Evolutionary conservation across 768 basidiomycete genomes (phyloP), one percentile per base, ranked within the genome.

Genomic region (Agrocybe pediades): DNA sequence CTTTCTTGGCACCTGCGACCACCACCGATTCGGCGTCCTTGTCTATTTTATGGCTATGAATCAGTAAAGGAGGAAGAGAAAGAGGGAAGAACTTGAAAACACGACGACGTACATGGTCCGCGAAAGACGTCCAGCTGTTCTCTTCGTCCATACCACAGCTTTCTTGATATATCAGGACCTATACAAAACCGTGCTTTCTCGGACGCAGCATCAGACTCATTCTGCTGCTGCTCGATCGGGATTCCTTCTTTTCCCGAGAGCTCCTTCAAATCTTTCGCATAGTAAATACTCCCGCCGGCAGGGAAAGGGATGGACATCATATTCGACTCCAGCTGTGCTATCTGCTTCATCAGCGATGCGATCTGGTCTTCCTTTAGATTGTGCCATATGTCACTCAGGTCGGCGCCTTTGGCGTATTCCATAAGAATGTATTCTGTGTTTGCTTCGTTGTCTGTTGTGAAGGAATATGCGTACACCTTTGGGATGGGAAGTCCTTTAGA

Each of bases 271-370:
- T 83, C 80, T 16, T 74, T 6, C 6, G 70, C 41, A 48, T 69
- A 81, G 68, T 81, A 81, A 0, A 82, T 69, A 69, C 78, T 78
- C 69, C 80, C 77, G 44, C 78, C 75, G 67, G 75, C 78, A n/a
- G 77, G 79, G 60, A 81, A 81, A 55, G 70, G 0, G 27, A 73
- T 66, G n/a, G 73, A 74, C 79, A 79, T 80, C 71, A 81, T 78
- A 8, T 57, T 48, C 0, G 75, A 71, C 65, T 82, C 79, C 60
- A 84, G 68, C 56, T 81, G 24, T 64, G 61, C 68, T 62, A 82
- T 67, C 57, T 82, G 77, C 44, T 70, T 73, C 52, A 70, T 46
- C 67, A 81, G 41, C 0, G 77, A 80, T 58, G 64, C 53, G 60
- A 79, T 65, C 4, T 79, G 72, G 51, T 3, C 13, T 55, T 75